Base-by-base conservation (phyloP, 2,329 filamentous ascomycete species). In the Aureobasidium sp. region DNA sequence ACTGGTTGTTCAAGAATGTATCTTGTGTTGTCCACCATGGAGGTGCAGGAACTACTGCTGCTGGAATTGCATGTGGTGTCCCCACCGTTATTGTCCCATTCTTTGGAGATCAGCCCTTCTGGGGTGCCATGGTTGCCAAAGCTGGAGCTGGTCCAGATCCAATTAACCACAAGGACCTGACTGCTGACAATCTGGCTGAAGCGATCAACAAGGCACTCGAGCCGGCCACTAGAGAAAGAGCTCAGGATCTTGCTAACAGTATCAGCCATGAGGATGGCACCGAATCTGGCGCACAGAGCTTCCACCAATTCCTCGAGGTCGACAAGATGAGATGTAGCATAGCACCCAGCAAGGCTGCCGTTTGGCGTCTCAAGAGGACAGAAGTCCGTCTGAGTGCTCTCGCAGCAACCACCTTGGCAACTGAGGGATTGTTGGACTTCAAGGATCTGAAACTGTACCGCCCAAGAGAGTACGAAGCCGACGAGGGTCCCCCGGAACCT, bases 401-500 rank as follows among this genome's bases (percentile, higher is more conserved):
- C 53, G 89, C 88, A 14, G 89, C 88, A 2, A 79, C 85, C 2
- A 80, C 86, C 0, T 74, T 93, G 42, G 84, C 86, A 1, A 81
- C 84, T 11, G 80, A 83, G 65, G 84, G 82, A 0, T 73, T 85
- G 25, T 64, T 94, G 6, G 79, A 85, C 59, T 87, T 88, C 65
- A 79, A 83, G 0, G 84, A 91, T 67, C 72, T 93, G n/a, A 89
- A 90, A 68, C 72, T 91, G 83, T 67, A 63, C 59, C 60, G 81
- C 21, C 67, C 80, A 8, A 72, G 74, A 63, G 89, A 93, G 70
- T 90, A 92, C 71, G 83, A 87, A 63, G 89, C 88, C 0, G 87
- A 90, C 63, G 84, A 87, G 32, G 87, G 90, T 51, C 90, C 90
- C 0, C 85, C 82, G 66, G 90, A 93, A 63, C 90, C 90, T 0